A percentile compares a stretch with the other conserved stretches of the same genome.
Conservation (phyloP, 495 filamentous ascomycete genomes). For the Cercophora scortea region DNA sequence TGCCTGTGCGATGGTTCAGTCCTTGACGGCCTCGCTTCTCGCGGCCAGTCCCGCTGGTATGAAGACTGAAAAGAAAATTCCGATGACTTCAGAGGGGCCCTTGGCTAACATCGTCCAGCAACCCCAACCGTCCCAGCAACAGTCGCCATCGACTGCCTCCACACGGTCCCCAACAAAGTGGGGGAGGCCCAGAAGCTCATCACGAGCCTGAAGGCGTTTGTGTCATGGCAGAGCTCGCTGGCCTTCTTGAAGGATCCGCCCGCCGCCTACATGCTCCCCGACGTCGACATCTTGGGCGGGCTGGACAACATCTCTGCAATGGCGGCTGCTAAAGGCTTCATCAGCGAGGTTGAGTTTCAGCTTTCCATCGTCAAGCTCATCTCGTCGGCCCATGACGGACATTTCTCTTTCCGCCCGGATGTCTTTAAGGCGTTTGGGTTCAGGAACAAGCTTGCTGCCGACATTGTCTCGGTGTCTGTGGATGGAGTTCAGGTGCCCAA, state of each 20-base stretch:
- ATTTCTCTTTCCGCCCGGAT: constrained; percentile 27
- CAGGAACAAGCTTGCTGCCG: constrained; percentile 12
- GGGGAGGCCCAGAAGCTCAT: constrained; percentile 21
- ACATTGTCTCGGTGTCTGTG: constrained; percentile 22
- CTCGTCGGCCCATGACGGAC: constrained; percentile 41
- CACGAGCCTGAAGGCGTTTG: constrained; percentile 25
- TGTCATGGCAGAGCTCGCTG: constrained; percentile 32
- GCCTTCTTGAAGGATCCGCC: constrained; percentile 39
- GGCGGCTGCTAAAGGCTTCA: constrained; percentile 22
- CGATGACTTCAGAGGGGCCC: no score
- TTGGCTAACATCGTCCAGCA: neutral
- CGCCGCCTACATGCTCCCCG: constrained; percentile 23
- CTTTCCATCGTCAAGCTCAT: constrained; percentile 32
- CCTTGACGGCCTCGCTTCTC: constrained; percentile 9
- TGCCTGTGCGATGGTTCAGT: constrained; percentile 20
- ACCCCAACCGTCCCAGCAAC: constrained; percentile 19
- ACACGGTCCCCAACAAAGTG: constrained; percentile 22
- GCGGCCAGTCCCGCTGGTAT: constrained; percentile 13
- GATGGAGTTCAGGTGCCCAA: constrained; percentile 23
- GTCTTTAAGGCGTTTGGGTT: constrained; percentile 23
- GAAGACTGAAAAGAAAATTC: neutral
- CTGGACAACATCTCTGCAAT: constrained; percentile 26
- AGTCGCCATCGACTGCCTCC: constrained; percentile 22
- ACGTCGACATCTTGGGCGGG: constrained; percentile 32
- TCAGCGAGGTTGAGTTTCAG: constrained; percentile 46